Evolutionary conservation across 169 alveolate species (phyloP).

Genomic region (Eimeria nieschulzi): DNA sequence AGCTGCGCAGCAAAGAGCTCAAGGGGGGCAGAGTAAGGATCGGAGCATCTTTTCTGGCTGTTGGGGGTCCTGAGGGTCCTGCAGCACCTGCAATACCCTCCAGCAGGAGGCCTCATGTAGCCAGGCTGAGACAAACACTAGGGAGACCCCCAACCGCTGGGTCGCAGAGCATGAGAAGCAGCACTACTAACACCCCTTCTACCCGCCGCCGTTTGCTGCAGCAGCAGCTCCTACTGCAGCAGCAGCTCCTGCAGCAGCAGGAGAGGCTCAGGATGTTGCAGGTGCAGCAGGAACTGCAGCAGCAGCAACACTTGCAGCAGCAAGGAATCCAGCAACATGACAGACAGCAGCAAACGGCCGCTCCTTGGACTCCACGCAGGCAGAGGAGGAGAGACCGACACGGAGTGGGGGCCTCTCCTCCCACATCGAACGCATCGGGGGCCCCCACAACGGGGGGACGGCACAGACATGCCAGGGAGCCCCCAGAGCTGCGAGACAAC

Average conservation of each 20-base stretch:
- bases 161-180: conserved; percentile 4
- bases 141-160: conserved; percentile 15
- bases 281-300: conserved; percentile 6
- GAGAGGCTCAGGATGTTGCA: neutral
- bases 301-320: conserved; percentile 18
- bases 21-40: neutral
- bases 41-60: neutral
- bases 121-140: neutral
- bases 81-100: neutral
- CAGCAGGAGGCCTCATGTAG: neutral
- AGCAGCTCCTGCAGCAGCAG: conserved; percentile 39
- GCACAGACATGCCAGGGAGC: neutral
- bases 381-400: conserved; percentile 16
- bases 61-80: neutral
- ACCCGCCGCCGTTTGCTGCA: conserved; percentile 22
- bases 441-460: neutral
- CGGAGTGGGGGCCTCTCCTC: neutral
- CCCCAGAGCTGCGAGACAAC: no score
- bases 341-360: conserved; percentile 12
- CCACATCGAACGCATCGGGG: neutral
- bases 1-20: neutral
- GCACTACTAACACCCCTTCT: conserved; percentile 15
- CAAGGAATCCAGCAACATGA: conserved; percentile 34
- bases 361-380: conserved; percentile 29
- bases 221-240: conserved; percentile 43